Conservation (phyloP, 352 stramenopile genomes). For the Peronospora tabacina region DNA sequence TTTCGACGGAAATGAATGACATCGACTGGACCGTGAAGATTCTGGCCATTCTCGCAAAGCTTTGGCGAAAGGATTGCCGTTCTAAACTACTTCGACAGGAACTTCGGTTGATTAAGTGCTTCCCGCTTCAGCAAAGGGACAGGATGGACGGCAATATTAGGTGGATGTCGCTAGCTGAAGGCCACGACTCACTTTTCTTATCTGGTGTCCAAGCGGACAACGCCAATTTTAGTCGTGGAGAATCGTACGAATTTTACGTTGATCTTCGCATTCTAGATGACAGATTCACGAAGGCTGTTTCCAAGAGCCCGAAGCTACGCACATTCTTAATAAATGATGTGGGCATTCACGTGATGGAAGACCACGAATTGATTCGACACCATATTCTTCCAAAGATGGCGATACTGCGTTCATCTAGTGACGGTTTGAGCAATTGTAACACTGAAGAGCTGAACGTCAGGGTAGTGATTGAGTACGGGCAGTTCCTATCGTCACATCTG, state of each 20-base stretch:
- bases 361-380: slow-evolving; percentile 63
- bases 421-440: neutral
- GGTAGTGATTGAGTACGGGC: slow-evolving; percentile 24
- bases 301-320: slow-evolving; percentile 24
- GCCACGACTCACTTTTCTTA: slow-evolving; percentile 30
- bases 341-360: slow-evolving; percentile 53
- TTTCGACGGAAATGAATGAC: slow-evolving; percentile 32
- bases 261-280: slow-evolving; percentile 40
- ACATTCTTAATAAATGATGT: slow-evolving; percentile 48
- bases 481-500: slow-evolving; percentile 34
- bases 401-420: slow-evolving; percentile 2
- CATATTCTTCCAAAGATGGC: slow-evolving; percentile 50
- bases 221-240: neutral
- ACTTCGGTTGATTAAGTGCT: slow-evolving; percentile 64
- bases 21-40: slow-evolving; percentile 34
- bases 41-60: slow-evolving; percentile 41
- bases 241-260: slow-evolving; percentile 31
- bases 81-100: slow-evolving; percentile 44
- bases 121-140: slow-evolving; percentile 37
- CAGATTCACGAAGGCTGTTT: slow-evolving; percentile 29
- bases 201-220: slow-evolving; percentile 7
- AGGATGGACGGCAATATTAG: slow-evolving; percentile 3
- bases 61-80: slow-evolving; percentile 52
- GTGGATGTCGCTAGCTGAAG: slow-evolving; percentile 44
- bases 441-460: slow-evolving; percentile 2